Conservation (phyloP, 345 rosid species). For the Salix koriyanagi region DNA sequence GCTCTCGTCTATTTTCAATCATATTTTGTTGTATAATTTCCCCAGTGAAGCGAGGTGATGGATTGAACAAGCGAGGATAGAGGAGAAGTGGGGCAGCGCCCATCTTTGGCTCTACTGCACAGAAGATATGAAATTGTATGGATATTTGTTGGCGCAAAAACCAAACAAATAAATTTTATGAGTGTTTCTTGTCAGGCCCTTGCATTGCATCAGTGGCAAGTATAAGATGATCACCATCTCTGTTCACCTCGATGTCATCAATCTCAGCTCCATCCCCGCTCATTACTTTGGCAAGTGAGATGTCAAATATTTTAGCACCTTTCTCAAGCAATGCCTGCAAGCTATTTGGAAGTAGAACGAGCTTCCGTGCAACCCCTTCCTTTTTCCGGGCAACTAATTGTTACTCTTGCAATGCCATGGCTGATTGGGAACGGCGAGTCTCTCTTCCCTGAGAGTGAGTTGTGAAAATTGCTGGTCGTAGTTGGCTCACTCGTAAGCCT, state of each 20-base stretch:
- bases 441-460: slow-evolving; percentile 51
- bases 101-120: background rate
- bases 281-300: slow-evolving; percentile 42
- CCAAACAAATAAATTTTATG: background rate
- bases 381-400: slow-evolving; percentile 57
- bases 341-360: slow-evolving; percentile 55
- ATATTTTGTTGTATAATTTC: too few species aligned
- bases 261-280: slow-evolving; percentile 59
- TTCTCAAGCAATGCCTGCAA: slow-evolving; percentile 55
- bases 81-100: background rate
- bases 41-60: too few species aligned
- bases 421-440: slow-evolving; percentile 29
- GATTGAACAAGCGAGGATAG: too few species aligned
- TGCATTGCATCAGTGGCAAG: slow-evolving; percentile 28
- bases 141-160: background rate
- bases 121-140: too few species aligned
- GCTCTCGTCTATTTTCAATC: too few species aligned
- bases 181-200: background rate
- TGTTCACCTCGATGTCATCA: slow-evolving; percentile 59
- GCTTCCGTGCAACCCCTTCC: slow-evolving; percentile 48
- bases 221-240: slow-evolving; percentile 81
- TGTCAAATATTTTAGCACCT: slow-evolving; percentile 57
- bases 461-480: slow-evolving; percentile 58
- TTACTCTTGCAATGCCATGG: slow-evolving; percentile 42
- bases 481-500: slow-evolving; percentile 70